Conservation (phyloP, 768 basidiomycete genomes). For the Tulasnella calospora region DNA sequence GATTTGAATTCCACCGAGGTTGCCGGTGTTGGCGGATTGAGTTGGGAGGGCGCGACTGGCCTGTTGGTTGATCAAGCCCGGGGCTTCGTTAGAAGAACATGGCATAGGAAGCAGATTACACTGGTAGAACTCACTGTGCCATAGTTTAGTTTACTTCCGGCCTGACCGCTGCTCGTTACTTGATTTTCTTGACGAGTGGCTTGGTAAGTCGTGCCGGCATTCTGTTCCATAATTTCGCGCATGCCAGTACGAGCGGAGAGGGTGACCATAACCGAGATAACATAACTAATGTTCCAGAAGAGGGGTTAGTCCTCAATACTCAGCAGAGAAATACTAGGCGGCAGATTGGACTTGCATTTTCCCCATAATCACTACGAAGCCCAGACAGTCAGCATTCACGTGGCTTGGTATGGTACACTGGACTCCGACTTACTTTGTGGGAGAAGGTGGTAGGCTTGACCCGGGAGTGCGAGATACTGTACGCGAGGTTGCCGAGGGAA, state of each 20-base stretch:
- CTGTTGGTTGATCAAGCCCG: background rate
- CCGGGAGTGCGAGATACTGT: slow-evolving; percentile 21
- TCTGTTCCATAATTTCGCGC: slow-evolving; percentile 10
- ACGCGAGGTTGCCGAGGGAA: background rate
- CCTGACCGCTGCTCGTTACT: background rate
- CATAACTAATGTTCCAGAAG: slow-evolving; percentile 2
- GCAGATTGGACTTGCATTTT: slow-evolving; percentile 7
- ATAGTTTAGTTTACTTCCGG: background rate
- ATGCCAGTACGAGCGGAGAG: slow-evolving; percentile 9
- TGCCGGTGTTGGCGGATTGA: background rate
- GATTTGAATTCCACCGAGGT: background rate
- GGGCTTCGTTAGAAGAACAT: background rate
- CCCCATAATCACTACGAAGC: slow-evolving; percentile 10
- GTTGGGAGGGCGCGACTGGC: background rate
- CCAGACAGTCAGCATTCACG: background rate
- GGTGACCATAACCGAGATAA: slow-evolving; percentile 19
- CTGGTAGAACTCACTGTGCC: background rate
- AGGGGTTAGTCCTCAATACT: background rate
- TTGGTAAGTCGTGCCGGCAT: slow-evolving; percentile 12
- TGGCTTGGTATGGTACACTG: background rate
- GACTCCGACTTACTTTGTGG: background rate
- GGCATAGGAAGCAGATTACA: background rate
- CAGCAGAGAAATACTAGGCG: background rate
- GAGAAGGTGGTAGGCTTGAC: slow-evolving; percentile 18
- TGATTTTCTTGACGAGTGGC: background rate